These are phyloP conservation scores for Amaranthus palmeri DNA, from an alignment of 148 eudicot species.

Conservation along the genomic window DNA sequence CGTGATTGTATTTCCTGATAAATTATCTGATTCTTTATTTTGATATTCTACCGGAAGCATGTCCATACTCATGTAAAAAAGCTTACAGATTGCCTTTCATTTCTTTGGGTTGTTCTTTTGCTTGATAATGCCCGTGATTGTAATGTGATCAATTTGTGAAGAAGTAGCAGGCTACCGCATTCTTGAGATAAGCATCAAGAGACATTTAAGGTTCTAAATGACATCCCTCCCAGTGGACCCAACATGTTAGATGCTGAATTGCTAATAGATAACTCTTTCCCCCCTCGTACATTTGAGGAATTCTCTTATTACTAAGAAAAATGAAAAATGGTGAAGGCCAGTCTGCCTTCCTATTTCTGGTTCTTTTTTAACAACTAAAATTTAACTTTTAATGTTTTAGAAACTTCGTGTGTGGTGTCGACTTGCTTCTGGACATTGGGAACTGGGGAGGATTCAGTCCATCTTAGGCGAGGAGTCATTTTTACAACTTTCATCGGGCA, in stretches of 20 bases:
- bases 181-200: neutral
- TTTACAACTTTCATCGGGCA: slow-evolving; percentile 54
- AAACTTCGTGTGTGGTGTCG: slow-evolving; percentile 88
- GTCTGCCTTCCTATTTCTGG: neutral
- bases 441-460: slow-evolving; percentile 67
- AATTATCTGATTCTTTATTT: too few species aligned
- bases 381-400: slow-evolving; percentile 38
- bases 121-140: neutral
- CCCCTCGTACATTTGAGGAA: neutral
- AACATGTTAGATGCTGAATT: neutral
- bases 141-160: too few species aligned
- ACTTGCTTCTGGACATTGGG: slow-evolving; percentile 62
- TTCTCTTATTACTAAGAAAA: neutral
- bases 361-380: slow-evolving; percentile 14
- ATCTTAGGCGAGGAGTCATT: slow-evolving; percentile 54
- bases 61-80: too few species aligned
- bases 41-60: too few species aligned
- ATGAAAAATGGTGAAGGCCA: neutral
- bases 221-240: neutral
- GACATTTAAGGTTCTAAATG: neutral
- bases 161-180: neutral
- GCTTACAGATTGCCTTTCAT: neutral
- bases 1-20: too few species aligned
- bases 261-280: slow-evolving; percentile 2
- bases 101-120: neutral